phyloP scores from a whole-genome alignment of 148 eudicot species.

The Rhododendron williamsianum region DNA sequence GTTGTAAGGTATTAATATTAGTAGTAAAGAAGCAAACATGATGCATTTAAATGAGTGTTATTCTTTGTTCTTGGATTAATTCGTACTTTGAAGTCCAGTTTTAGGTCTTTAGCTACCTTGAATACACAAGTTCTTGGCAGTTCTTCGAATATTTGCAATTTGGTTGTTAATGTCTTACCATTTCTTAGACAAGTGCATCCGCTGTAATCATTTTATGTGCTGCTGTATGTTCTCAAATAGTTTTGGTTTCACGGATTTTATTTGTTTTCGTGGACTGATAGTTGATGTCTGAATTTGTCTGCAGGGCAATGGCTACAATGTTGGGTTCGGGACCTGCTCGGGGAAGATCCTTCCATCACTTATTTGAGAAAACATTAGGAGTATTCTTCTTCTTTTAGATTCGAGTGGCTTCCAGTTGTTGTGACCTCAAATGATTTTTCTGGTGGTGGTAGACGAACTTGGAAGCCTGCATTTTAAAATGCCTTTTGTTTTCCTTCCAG shows the following conservation, averaged over 20 bases:
- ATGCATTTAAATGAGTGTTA: not conserved
- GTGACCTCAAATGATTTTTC: not conserved
- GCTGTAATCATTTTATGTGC: not conserved
- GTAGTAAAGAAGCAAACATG: not conserved
- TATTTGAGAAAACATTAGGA: not conserved
- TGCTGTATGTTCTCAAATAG: not conserved
- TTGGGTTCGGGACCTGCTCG: conserved; percentile 81
- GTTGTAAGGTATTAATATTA: not conserved
- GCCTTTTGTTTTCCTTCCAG: not conserved
- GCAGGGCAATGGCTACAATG: conserved; percentile 82
- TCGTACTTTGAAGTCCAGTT: not conserved
- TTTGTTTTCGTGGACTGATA: not conserved
- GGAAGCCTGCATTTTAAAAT: not conserved
- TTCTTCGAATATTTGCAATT: not conserved
- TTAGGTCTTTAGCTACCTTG: not conserved
- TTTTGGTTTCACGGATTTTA: not conserved
- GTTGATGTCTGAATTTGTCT: conserved; percentile 3
- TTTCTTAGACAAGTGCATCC: not conserved
- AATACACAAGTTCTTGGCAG: not conserved
- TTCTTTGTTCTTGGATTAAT: not conserved
- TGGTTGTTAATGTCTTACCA: not conserved
- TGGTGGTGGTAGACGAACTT: not conserved
- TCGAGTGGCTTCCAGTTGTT: not conserved
- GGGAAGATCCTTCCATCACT: conserved; percentile 78
- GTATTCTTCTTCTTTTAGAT: too few relatives aligned